Evolutionary conservation across 1,284 basidiomycete genomes (phyloP).

Genomic region (Tylopilus orsonianus): DNA sequence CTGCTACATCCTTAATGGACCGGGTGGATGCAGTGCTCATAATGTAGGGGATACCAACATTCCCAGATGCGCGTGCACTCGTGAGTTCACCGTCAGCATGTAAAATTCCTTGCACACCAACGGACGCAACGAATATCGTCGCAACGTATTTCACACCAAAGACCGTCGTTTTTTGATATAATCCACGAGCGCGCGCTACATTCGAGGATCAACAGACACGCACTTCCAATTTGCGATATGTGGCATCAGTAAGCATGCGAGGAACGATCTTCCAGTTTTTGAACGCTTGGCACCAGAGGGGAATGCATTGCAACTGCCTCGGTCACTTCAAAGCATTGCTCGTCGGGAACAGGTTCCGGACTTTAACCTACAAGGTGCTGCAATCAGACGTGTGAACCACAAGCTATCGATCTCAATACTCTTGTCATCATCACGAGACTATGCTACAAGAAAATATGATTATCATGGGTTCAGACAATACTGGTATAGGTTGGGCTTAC

Average conservation of each 20-base stretch:
- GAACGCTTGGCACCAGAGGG: conserved; percentile 43
- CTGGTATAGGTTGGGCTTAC: too few relatives aligned
- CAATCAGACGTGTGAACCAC: too few relatives aligned
- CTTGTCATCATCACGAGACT: conserved; percentile 32
- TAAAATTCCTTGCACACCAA: conserved; percentile 59
- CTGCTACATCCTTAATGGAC: conserved; percentile 56
- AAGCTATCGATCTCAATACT: conserved; percentile 4
- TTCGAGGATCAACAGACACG: background rate
- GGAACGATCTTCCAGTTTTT: conserved; percentile 54
- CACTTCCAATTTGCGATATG: conserved; percentile 50
- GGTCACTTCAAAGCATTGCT: conserved; percentile 60
- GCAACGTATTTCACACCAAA: conserved; percentile 50
- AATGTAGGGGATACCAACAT: conserved; percentile 52
- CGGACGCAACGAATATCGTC: conserved; percentile 53
- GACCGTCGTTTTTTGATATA: conserved; percentile 39
- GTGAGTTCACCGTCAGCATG: conserved; percentile 58
- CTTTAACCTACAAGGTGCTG: conserved; percentile 17
- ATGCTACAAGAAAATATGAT: conserved; percentile 22
- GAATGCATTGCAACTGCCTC: conserved; percentile 57
- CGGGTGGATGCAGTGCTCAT: conserved; percentile 57
- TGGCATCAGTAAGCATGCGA: conserved; percentile 56
- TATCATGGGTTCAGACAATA: too few relatives aligned
- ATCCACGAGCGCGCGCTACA: background rate
- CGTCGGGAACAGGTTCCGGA: conserved; percentile 41
- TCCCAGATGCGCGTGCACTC: conserved; percentile 50